Evolutionary conservation across 371 early-diverging fungal species (phyloP), one percentile per base, ranked within the genome.

Genomic region (Apophysomyces sp.): DNA sequence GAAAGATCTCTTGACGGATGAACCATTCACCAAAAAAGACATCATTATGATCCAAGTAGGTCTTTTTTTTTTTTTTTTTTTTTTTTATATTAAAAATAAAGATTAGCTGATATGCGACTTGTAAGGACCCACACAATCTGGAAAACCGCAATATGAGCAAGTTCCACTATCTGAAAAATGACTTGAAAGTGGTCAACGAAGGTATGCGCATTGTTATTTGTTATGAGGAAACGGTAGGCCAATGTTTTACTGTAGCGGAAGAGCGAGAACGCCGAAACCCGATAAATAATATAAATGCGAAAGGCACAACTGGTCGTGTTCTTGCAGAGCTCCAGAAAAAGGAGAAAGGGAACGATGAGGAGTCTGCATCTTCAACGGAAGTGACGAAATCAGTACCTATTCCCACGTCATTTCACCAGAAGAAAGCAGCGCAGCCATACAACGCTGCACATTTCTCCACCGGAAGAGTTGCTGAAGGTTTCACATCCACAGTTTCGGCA

Each of bases 1-100:
- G 94, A 78, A 71, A 41, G 98, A 98, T 80, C 77, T 97, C 30
- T 66, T 98, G 60, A 92, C 89, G 0, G 95, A 95, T 40, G 92
- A 91, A 36, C 86, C 91, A 1, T 98, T 98, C 67, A 90, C 86
- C 1, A 79, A 88, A 30, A 85, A 86, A 52, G 98, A 98, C 68
- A 82, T 98, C 41, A 93, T 98, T 49, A 90, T 89, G 60, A 73
- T 95, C 34, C 92, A 92, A 74, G 86, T 84, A 77, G 66, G 16
- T 0, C 12, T 34, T 11, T 3, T 13, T 34, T n/a, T 13, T 0
- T 8, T 13, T 34, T 34, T 34, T 34, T 2, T 34, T 13, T 34
- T 2, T 41, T 16, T 41, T 18, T 9, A 1, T 13, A 6, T 41
- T 2, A 16, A 18, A 4, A 11, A 34, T 16, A 3, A 13, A 16